phyloP scores from a whole-genome alignment of 768 basidiomycete species.

The Boletus rufocinnamomeus region DNA sequence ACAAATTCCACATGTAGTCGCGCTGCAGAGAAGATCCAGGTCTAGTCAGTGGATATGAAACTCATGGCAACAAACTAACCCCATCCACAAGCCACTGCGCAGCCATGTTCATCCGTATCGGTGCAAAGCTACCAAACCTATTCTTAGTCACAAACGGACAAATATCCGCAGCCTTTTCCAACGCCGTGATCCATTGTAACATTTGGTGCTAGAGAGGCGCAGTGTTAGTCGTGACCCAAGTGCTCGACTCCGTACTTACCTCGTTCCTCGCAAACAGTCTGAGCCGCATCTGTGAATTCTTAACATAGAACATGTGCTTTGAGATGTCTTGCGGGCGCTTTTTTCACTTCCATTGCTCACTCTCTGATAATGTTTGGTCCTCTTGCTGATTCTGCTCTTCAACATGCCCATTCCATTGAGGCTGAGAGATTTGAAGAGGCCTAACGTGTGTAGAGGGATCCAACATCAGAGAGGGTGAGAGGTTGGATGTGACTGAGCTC shows the following conservation, averaged over 20 bases:
- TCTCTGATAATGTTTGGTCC: conserved; percentile 22
- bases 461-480: conserved; percentile 58
- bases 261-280: conserved; percentile 89
- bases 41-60: conserved; percentile 2
- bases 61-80: conserved; percentile 47
- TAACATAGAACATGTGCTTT: conserved; percentile 92
- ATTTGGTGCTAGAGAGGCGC: conserved; percentile 73
- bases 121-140: conserved; percentile 93
- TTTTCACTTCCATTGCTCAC: conserved; percentile 48
- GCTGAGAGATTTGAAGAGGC: conserved; percentile 42
- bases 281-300: conserved; percentile 86
- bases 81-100: conserved; percentile 99
- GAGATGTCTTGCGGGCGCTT: conserved; percentile 64
- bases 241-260: conserved; percentile 37
- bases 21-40: conserved; percentile 52
- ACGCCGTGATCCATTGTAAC: conserved; percentile 93
- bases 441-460: conserved; percentile 81
- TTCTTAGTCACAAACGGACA: conserved; percentile 81
- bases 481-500: conserved; percentile 39
- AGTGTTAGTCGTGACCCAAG: conserved; percentile 7
- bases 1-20: conserved; percentile 98
- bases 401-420: conserved; percentile 17
- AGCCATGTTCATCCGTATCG: conserved; percentile 88
- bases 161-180: conserved; percentile 75
- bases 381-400: conserved; percentile 24